These are phyloP conservation scores for Xylaria sp. DNA, from an alignment of 2,329 filamentous ascomycete genomes.

Conservation along the genomic window DNA sequence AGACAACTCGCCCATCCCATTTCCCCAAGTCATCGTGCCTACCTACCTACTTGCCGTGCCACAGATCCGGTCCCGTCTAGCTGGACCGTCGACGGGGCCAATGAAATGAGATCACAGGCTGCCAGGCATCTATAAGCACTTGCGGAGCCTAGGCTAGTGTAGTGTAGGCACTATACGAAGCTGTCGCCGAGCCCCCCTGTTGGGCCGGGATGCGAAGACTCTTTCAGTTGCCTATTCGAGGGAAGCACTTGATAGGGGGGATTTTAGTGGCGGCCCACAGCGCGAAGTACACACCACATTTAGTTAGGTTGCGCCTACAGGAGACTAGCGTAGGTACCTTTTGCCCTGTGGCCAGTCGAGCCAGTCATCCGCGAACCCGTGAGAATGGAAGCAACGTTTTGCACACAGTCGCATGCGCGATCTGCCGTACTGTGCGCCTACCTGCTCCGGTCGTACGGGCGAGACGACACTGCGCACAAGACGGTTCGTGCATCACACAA, in stretches of 20 bases:
- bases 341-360: neutral
- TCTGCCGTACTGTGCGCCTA: neutral
- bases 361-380: constrained; percentile 9
- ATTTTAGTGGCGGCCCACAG: neutral
- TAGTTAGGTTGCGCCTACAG: neutral
- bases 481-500: too few species aligned
- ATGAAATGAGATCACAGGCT: neutral
- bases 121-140: too few species aligned
- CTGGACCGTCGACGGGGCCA: neutral
- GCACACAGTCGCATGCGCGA: constrained; percentile 12
- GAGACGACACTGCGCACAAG: neutral
- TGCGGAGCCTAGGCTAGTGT: neutral
- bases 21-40: neutral
- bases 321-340: neutral
- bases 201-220: constrained; percentile 8
- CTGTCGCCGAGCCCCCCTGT: neutral
- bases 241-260: constrained; percentile 16
- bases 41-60: neutral
- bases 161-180: neutral
- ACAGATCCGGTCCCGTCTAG: neutral
- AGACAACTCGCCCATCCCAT: neutral
- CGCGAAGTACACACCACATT: neutral
- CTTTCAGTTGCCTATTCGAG: constrained; percentile 15
- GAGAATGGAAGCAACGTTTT: constrained; percentile 17
- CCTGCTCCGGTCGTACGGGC: too few species aligned